Evolutionary conservation across 1,284 basidiomycete species (phyloP).

Genomic region (Ustilago curta): DNA sequence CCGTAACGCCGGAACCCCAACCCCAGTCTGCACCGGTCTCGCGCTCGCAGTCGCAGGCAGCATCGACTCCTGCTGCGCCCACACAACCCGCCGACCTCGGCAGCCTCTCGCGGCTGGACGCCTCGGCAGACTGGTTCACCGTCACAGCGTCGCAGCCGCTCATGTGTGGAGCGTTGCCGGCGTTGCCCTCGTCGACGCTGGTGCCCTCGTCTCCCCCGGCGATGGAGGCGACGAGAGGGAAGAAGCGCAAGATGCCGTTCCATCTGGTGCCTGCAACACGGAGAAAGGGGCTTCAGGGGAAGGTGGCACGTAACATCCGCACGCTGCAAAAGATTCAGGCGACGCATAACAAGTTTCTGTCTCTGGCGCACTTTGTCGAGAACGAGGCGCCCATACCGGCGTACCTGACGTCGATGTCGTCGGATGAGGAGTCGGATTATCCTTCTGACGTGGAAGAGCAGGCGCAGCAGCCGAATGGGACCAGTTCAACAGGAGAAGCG

Average conservation of each 20-base stretch:
- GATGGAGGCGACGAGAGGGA: neutral
- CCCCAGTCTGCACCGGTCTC: constrained; percentile 1
- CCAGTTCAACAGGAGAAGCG: neutral
- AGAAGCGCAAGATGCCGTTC: constrained; percentile 29
- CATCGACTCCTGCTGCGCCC: constrained; percentile 9
- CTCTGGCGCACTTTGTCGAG: constrained; percentile 59
- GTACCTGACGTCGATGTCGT: constrained; percentile 53
- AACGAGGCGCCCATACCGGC: constrained; percentile 65
- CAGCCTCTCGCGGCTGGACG: constrained; percentile 17
- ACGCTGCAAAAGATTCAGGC: constrained; percentile 61
- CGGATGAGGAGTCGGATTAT: constrained; percentile 60
- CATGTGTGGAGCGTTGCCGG: constrained; percentile 47
- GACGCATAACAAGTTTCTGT: constrained; percentile 62
- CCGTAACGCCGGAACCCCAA: constrained; percentile 35
- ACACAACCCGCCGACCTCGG: neutral
- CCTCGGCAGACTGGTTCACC: constrained; percentile 55
- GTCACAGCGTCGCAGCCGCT: constrained; percentile 50
- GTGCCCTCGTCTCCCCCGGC: neutral
- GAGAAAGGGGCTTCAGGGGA: constrained; percentile 50
- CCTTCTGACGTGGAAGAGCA: constrained; percentile 50
- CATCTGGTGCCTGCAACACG: constrained; percentile 44
- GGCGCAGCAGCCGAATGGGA: constrained; percentile 7
- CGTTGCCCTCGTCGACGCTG: constrained; percentile 31
- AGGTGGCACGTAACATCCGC: constrained; percentile 59
- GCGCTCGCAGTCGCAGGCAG: constrained; percentile 8